Evolutionary conservation across 2,329 filamentous ascomycete genomes (phyloP).

Genomic region (Zasmidium angulare): DNA sequence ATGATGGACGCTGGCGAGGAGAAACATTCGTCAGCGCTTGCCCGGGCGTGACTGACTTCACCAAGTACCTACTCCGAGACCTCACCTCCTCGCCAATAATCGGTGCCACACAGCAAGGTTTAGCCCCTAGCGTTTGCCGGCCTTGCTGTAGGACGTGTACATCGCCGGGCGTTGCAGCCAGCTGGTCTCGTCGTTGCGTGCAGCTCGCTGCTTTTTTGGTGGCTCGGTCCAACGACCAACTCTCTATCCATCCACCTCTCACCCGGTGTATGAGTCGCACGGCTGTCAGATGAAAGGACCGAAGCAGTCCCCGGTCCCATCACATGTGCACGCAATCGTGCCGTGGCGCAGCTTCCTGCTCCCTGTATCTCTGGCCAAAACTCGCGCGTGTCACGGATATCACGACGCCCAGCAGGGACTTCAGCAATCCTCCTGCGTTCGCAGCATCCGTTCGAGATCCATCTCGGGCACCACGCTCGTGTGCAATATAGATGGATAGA

Average conservation of each 20-base stretch:
- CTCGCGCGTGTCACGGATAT: conserved; percentile 1
- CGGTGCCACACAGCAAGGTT: conserved; percentile 4
- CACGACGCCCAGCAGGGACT: background rate
- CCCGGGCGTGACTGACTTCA: background rate
- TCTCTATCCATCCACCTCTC: background rate
- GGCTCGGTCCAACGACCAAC: too few species aligned
- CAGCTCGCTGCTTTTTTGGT: background rate
- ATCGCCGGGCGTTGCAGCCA: background rate
- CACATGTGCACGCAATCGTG: conserved; percentile 6
- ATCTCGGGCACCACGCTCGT: background rate
- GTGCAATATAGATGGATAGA: background rate
- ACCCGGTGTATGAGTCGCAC: background rate
- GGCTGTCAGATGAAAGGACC: background rate
- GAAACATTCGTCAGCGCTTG: conserved; percentile 7
- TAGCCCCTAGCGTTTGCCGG: background rate
- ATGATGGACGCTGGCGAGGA: background rate
- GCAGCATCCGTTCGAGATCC: background rate
- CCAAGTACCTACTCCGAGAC: conserved; percentile 4
- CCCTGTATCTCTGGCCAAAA: background rate
- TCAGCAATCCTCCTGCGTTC: background rate
- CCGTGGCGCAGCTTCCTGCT: conserved; percentile 3
- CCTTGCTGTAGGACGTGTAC: background rate
- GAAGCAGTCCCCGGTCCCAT: background rate
- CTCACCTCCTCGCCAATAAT: background rate
- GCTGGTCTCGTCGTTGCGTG: background rate